A percentile compares a stretch with the other conserved stretches of the same genome.
These are phyloP conservation scores for Carex arenaria DNA, from an alignment of 202 grass and related monocot genomes.

Conservation along the genomic window DNA sequence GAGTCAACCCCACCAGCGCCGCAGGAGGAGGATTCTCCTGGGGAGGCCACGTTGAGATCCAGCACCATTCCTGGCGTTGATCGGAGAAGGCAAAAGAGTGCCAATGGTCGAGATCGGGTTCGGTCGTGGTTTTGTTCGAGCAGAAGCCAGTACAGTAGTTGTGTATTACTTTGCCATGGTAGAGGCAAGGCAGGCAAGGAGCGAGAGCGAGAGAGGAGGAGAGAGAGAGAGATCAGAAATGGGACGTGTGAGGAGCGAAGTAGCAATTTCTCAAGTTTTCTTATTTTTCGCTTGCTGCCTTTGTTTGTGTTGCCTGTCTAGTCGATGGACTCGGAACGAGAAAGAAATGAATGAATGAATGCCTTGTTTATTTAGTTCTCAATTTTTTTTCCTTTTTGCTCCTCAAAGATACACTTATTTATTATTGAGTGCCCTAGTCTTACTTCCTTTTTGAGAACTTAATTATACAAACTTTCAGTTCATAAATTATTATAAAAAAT, in stretches of 20 bases:
- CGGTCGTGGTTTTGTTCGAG: neutral
- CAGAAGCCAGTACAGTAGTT: too few relatives aligned
- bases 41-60: constrained; percentile 93
- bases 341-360: neutral
- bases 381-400: too few relatives aligned
- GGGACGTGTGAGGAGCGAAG: constrained; percentile 11
- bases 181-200: neutral
- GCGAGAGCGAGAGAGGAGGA: constrained; percentile 7
- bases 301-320: neutral
- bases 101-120: neutral
- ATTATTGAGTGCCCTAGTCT: too few relatives aligned
- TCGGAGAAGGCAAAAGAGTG: constrained; percentile 14
- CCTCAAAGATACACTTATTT: too few relatives aligned
- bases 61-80: constrained; percentile 46
- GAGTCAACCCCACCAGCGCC: too few relatives aligned
- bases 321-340: neutral
- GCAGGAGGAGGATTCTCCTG: constrained; percentile 21
- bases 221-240: constrained; percentile 18
- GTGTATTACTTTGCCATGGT: constrained; percentile 15
- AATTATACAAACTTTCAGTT: too few relatives aligned
- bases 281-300: neutral
- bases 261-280: neutral
- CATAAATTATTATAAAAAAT: too few relatives aligned
- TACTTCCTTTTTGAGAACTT: too few relatives aligned
- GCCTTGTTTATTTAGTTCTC: too few relatives aligned